phyloP scores from a whole-genome alignment of 306 rosid species.

The Quillaja saponaria region DNA sequence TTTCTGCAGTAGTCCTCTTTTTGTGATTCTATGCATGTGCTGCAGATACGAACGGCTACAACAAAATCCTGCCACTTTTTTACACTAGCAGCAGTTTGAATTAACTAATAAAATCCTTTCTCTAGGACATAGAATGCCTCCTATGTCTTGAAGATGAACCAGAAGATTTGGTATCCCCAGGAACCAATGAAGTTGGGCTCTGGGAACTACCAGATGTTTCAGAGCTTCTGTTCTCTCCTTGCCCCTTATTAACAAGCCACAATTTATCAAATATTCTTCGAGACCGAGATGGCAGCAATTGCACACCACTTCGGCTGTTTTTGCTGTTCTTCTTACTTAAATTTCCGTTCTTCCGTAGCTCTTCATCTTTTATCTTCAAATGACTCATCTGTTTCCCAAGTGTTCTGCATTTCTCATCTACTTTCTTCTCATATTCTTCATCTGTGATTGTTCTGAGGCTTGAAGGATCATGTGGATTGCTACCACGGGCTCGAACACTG shows the following conservation, averaged over 20 bases:
- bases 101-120: neutral
- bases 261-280: slow-evolving; percentile 84
- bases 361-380: slow-evolving; percentile 60
- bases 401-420: slow-evolving; percentile 49
- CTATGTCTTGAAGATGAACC: slow-evolving; percentile 74
- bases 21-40: slow-evolving; percentile 34
- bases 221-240: slow-evolving; percentile 72
- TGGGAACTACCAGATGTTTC: slow-evolving; percentile 95
- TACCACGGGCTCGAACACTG: slow-evolving; percentile 22
- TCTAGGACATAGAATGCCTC: slow-evolving; percentile 87
- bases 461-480: slow-evolving; percentile 30
- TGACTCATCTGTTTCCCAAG: slow-evolving; percentile 49
- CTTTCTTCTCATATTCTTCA: slow-evolving; percentile 42
- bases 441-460: slow-evolving; percentile 35
- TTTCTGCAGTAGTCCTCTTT: slow-evolving; percentile 29
- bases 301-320: slow-evolving; percentile 76
- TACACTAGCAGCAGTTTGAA: slow-evolving; percentile 47
- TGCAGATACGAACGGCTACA: slow-evolving; percentile 26
- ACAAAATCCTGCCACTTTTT: slow-evolving; percentile 56
- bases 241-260: slow-evolving; percentile 76
- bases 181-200: slow-evolving; percentile 80
- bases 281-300: slow-evolving; percentile 81
- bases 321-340: slow-evolving; percentile 71
- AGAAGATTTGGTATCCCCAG: slow-evolving; percentile 71
- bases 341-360: slow-evolving; percentile 43